Evolutionary conservation across 306 rosid species (phyloP), one percentile per base, ranked within the genome.

Genomic region (Pachyrhizus erosus): DNA sequence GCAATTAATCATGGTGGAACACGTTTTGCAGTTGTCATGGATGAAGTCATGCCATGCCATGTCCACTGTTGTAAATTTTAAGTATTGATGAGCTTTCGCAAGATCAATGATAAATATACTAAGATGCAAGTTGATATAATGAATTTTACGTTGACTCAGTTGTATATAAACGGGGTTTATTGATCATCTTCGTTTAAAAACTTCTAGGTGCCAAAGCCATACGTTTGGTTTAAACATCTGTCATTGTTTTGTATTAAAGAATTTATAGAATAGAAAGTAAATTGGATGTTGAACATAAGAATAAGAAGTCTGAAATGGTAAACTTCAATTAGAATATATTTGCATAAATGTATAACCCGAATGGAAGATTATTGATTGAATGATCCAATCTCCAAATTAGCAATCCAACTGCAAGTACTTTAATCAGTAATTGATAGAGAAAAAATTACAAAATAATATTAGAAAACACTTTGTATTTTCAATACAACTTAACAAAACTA

Each of bases 1-100:
- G 34, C 15, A 67, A 83, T 20, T 76, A 58, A 69, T 46, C 20
- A 45, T 31, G 51, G n/a, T 14, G 37, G 65, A 46, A 34, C 37
- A 80, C 51, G 66, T 17, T 39, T 73, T 64, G 48, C 9, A 66
- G 15, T 75, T 65, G 81, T 9, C 81, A 39, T 75, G 31, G 65
- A 55, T 77, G 11, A 58, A 48, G 62, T 57, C 40, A 23, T 61
- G 48, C 0, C 11, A 14, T 57, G 29, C n/a, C 10, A 24, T 20
- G 20, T 6, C 15, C 17, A 34, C 17, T 10, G 31, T 33, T 73
- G 20, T 74, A n/a, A 24, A 62, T 18, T 18, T 20, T 4, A 70
- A 42, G 27, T 70, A 80, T 58, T 40, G 9, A 52, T 49, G 10
- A 14, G 43, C 13, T 9, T 40, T 42, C 7, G 1, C 7, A 17